Evolutionary conservation across 2,329 filamentous ascomycete genomes (phyloP).

Genomic region (Beauveria bassiana): DNA sequence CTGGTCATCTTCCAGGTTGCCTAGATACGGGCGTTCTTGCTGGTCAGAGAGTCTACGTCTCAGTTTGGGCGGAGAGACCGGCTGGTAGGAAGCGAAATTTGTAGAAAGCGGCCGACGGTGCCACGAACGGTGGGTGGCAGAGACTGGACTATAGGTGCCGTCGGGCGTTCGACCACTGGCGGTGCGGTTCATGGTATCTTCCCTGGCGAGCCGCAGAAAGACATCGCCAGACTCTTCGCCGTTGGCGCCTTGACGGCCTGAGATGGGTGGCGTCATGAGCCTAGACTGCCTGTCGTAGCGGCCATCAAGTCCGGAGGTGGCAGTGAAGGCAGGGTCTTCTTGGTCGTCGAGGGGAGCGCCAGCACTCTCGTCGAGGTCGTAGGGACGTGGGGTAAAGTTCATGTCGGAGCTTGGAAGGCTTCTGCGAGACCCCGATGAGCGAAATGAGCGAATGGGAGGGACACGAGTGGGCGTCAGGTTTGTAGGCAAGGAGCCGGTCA

Average conservation of each 20-base stretch:
- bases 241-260: slow-evolving; percentile 27
- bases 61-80: slow-evolving; percentile 42
- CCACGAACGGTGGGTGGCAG: slow-evolving; percentile 37
- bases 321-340: slow-evolving; percentile 38
- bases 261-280: slow-evolving; percentile 34
- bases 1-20: slow-evolving; percentile 37
- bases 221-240: slow-evolving; percentile 50
- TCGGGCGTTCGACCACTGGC: slow-evolving; percentile 26
- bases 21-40: slow-evolving; percentile 35
- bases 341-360: slow-evolving; percentile 38
- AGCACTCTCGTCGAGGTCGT: slow-evolving; percentile 36
- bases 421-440: slow-evolving; percentile 49
- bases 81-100: slow-evolving; percentile 39
- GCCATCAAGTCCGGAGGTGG: slow-evolving; percentile 37
- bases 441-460: slow-evolving; percentile 48
- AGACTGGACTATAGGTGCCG: slow-evolving; percentile 31
- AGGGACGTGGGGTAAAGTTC: slow-evolving; percentile 37
- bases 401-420: slow-evolving; percentile 47
- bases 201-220: slow-evolving; percentile 51
- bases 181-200: slow-evolving; percentile 37
- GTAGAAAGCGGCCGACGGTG: slow-evolving; percentile 48
- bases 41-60: slow-evolving; percentile 50
- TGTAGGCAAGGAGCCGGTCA: slow-evolving; percentile 24
- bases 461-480: slow-evolving; percentile 32
- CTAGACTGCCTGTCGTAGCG: slow-evolving; percentile 20